Percentiles rank a stretch among this genome's conserved stretches.
phyloP scores from a whole-genome alignment of 1,139 yeast species.

The Pichia sp. region DNA sequence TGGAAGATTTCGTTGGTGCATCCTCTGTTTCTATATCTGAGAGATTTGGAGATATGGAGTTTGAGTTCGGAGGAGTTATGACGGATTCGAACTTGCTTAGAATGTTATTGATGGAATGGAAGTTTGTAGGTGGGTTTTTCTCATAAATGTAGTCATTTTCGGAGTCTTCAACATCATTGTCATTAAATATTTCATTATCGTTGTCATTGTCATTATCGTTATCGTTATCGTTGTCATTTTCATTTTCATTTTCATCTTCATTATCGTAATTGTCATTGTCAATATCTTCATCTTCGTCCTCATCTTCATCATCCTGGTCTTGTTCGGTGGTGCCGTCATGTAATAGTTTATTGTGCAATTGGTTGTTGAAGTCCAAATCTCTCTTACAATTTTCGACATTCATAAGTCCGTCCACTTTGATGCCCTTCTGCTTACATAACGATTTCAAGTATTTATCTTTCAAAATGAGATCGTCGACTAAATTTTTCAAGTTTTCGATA shows the following conservation, averaged over 20 bases:
- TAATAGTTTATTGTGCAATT: neutral
- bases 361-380: slow-evolving; percentile 1
- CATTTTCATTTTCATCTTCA: neutral
- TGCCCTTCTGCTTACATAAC: slow-evolving; percentile 24
- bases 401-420: slow-evolving; percentile 28
- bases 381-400: slow-evolving; percentile 21
- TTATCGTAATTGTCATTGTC: neutral
- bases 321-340: neutral
- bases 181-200: neutral
- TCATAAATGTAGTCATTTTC: neutral
- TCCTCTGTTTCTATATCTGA: slow-evolving; percentile 1
- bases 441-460: slow-evolving; percentile 24
- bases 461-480: slow-evolving; percentile 26
- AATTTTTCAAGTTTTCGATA: slow-evolving; percentile 29
- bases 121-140: neutral
- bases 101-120: slow-evolving; percentile 7
- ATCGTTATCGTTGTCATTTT: neutral
- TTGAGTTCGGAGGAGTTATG: slow-evolving; percentile 9
- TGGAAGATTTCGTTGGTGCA: neutral
- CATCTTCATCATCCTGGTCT: neutral
- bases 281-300: neutral
- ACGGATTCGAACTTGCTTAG: slow-evolving; percentile 12
- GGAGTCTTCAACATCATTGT: neutral
- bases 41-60: slow-evolving; percentile 6
- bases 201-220: neutral